phyloP scores from a whole-genome alignment of 805 yeast species.

The Osmozyma mogii region DNA sequence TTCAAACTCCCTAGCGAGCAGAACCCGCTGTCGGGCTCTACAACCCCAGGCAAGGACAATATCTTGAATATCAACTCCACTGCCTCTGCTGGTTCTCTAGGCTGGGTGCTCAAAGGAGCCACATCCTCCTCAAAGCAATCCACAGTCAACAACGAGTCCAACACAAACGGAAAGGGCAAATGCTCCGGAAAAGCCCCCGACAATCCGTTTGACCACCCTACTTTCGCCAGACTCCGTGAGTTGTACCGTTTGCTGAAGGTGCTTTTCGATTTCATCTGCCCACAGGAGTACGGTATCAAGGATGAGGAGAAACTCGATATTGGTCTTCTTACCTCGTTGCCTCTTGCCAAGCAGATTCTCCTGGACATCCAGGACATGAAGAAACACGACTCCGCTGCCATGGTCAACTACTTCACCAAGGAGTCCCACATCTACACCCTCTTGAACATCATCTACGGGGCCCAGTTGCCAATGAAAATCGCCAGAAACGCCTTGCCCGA shows the following conservation, averaged over 20 bases:
- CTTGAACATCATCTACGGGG: constrained; percentile 82
- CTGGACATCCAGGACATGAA: constrained; percentile 75
- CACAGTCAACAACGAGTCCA: constrained; percentile 14
- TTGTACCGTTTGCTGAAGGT: constrained; percentile 86
- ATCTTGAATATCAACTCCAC: constrained; percentile 15
- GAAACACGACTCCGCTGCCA: constrained; percentile 71
- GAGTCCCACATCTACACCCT: constrained; percentile 95
- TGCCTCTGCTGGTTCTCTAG: constrained; percentile 56
- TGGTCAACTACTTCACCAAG: constrained; percentile 88
- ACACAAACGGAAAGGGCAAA: constrained; percentile 6
- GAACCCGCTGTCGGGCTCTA: constrained; percentile 10
- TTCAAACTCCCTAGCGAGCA: constrained; percentile 49
- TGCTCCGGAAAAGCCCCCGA: constrained; percentile 11
- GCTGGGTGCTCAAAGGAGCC: constrained; percentile 58
- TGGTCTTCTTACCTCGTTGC: constrained; percentile 89
- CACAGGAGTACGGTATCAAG: constrained; percentile 96
- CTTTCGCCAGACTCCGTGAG: constrained; percentile 76
- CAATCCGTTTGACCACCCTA: constrained; percentile 66
- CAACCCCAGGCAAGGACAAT: constrained; percentile 15
- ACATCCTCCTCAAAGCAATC: constrained; percentile 13
- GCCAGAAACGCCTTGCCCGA: constrained; percentile 95
- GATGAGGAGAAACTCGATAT: constrained; percentile 93
- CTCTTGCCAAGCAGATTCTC: constrained; percentile 82
- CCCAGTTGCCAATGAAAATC: constrained; percentile 90
- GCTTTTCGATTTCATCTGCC: constrained; percentile 93